Percentiles rank a stretch among this genome's conserved stretches.
Evolutionary conservation across 352 stramenopile species (phyloP).

Genomic region (Phytophthora crassamura): DNA sequence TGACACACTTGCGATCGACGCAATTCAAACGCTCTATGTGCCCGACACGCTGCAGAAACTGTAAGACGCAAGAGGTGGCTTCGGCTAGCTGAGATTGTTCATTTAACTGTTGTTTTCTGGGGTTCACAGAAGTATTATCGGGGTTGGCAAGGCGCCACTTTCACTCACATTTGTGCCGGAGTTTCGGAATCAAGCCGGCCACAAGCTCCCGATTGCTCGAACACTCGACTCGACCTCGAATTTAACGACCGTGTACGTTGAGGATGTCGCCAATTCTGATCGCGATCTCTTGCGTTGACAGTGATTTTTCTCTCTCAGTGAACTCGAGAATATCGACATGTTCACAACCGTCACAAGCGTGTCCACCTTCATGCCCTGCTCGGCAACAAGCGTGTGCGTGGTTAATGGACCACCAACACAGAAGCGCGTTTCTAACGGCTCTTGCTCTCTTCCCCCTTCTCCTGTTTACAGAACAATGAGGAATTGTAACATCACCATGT

Average conservation of each 20-base stretch:
- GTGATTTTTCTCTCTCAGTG: constrained; percentile 10
- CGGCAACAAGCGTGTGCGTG: constrained; percentile 34
- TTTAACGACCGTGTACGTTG: constrained; percentile 28
- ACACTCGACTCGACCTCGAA: constrained; percentile 16
- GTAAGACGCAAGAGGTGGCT: constrained; percentile 20
- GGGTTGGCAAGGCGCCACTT: constrained; percentile 21
- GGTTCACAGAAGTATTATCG: constrained; percentile 29
- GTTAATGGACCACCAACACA: background rate
- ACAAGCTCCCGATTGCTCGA: constrained; percentile 25
- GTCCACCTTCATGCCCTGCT: constrained; percentile 27
- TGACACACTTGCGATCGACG: constrained; percentile 31
- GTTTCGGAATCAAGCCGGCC: constrained; percentile 24
- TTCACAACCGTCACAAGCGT: constrained; percentile 19
- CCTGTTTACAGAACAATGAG: constrained; percentile 38
- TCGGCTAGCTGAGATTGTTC: background rate
- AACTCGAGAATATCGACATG: constrained; percentile 37
- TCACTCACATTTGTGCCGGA: constrained; percentile 37
- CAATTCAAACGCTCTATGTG: constrained; percentile 40
- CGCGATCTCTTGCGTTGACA: background rate
- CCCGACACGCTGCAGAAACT: constrained; percentile 28
- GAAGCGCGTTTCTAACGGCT: background rate
- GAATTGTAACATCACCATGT: constrained; percentile 51
- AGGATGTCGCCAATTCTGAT: background rate
- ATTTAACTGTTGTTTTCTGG: background rate
- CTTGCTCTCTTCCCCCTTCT: background rate